phyloP scores from a whole-genome alignment of 192 early-diverging fungal genomes.

The Linnemannia zychae region DNA sequence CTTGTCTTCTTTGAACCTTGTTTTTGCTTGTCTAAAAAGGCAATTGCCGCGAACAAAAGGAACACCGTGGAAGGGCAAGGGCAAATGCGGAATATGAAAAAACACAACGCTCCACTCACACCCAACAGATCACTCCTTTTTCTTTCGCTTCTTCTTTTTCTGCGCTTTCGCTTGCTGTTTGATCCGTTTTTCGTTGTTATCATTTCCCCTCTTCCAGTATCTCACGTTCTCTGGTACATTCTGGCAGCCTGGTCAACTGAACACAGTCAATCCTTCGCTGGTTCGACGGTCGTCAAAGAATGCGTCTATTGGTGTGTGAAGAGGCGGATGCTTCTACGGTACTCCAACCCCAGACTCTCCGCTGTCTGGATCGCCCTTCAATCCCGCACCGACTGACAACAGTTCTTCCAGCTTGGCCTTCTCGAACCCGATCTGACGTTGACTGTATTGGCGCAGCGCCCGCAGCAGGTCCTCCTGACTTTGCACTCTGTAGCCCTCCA shows the following conservation, averaged over 20 bases:
- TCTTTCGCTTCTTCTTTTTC: too few species aligned
- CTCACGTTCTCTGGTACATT: not conserved
- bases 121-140: too few species aligned
- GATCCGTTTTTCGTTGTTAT: not conserved
- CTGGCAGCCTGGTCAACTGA: not conserved
- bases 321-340: not conserved
- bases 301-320: not conserved
- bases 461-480: slow-evolving; percentile 55
- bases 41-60: slow-evolving; percentile 14
- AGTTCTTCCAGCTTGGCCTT: slow-evolving; percentile 58
- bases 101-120: not conserved
- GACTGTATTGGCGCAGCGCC: slow-evolving; percentile 52
- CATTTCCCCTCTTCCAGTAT: not conserved
- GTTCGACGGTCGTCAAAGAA: too few species aligned
- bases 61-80: not conserved
- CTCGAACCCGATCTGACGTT: slow-evolving; percentile 59
- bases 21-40: slow-evolving; percentile 19
- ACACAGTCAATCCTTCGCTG: not conserved
- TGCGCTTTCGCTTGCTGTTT: too few species aligned
- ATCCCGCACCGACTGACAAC: slow-evolving; percentile 24
- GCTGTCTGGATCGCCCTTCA: slow-evolving; percentile 7
- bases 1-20: too few species aligned
- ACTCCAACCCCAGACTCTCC: not conserved
- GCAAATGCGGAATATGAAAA: not conserved
- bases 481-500: slow-evolving; percentile 53